Percentiles rank a stretch among this genome's conserved stretches.
Conservation (phyloP, 495 filamentous ascomycete species). For the Viridothelium virens region DNA sequence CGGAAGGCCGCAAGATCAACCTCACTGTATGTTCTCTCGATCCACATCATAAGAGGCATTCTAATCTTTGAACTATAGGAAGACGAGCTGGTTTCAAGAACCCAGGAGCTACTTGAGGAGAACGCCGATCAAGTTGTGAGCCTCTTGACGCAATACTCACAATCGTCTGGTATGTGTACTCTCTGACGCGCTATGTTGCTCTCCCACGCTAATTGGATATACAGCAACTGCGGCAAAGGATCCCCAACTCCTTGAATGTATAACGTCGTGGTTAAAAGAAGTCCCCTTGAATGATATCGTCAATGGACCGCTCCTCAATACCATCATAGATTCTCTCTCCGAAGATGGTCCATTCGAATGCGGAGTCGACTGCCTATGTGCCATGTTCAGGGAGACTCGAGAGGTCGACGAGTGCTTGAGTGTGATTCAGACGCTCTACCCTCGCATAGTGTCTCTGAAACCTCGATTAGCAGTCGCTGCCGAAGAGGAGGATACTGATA, state of each 20-base stretch:
- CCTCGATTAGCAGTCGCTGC: constrained; percentile 71
- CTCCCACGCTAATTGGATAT: constrained; percentile 12
- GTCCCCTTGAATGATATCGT: constrained; percentile 77
- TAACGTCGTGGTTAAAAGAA: constrained; percentile 92
- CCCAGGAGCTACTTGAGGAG: constrained; percentile 76
- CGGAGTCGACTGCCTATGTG: constrained; percentile 88
- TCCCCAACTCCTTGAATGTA: constrained; percentile 85
- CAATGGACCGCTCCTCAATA: constrained; percentile 73
- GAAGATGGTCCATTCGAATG: constrained; percentile 71
- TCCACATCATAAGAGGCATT: constrained; percentile 43
- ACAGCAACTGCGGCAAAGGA: constrained; percentile 63
- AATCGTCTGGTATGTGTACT: constrained; percentile 68
- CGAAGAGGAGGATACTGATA: constrained; percentile 74
- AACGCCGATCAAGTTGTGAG: constrained; percentile 81
- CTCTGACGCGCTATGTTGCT: too few species aligned
- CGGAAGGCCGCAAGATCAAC: constrained; percentile 97
- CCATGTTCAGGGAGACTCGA: constrained; percentile 82
- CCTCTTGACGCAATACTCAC: constrained; percentile 78
- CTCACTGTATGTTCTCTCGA: constrained; percentile 82
- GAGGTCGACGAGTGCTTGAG: constrained; percentile 83
- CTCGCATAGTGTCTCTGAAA: constrained; percentile 66
- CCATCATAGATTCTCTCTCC: constrained; percentile 68
- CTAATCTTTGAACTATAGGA: constrained; percentile 61
- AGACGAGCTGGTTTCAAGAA: constrained; percentile 77
- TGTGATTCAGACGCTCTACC: constrained; percentile 77